A percentile compares a stretch with the other conserved stretches of the same genome.
Evolutionary conservation across 1,139 yeast genomes (phyloP).

Genomic region (Lodderomyces orthopsilosis): DNA sequence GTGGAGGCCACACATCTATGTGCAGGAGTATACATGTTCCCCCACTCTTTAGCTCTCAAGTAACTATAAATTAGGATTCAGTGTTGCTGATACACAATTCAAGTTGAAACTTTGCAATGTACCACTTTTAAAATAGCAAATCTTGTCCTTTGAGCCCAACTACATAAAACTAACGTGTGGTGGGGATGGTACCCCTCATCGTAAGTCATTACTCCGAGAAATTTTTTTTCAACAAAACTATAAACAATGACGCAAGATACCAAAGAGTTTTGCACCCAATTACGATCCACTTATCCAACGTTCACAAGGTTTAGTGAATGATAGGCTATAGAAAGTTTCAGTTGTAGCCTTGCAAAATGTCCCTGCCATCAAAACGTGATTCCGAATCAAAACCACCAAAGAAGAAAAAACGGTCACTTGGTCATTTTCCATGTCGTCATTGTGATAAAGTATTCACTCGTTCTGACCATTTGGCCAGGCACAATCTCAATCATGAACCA

Average conservation of each 20-base stretch:
- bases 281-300: not conserved
- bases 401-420: constrained; percentile 17
- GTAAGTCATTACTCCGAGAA: not conserved
- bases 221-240: constrained; percentile 1
- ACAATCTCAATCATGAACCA: constrained; percentile 42
- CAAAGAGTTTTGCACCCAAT: constrained; percentile 1
- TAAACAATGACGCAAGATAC: not conserved
- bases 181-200: not conserved
- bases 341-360: not conserved
- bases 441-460: constrained; percentile 43
- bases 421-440: constrained; percentile 23
- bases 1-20: not conserved
- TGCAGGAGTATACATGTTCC: not conserved
- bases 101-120: not conserved
- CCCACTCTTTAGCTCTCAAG: not conserved
- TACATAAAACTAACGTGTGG: not conserved
- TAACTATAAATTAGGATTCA: not conserved
- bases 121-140: too few species aligned
- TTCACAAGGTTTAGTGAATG: not conserved
- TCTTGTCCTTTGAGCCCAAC: not conserved
- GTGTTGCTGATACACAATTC: not conserved
- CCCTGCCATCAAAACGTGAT: not conserved
- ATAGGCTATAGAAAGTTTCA: not conserved
- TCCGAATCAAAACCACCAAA: constrained; percentile 5
- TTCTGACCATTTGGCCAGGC: constrained; percentile 43